Base-by-base conservation (phyloP, 2,329 filamentous ascomycete genomes). In the Pseudogymnoascus sp. region DNA sequence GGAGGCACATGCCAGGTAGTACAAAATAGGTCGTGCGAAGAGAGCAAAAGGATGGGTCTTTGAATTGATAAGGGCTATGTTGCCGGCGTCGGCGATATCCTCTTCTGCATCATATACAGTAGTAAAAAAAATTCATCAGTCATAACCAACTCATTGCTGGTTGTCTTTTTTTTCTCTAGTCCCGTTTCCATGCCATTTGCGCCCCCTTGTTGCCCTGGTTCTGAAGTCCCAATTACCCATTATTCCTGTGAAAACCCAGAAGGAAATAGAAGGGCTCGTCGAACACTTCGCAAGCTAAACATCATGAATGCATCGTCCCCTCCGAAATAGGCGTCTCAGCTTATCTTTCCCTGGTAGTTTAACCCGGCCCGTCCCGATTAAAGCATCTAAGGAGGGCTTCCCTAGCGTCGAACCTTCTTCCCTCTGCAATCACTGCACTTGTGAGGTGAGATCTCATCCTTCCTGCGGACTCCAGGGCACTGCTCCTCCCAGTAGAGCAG, bases 401-500 rank as follows among this genome's bases (percentile, higher is more conserved):
- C 10, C 18, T 44, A 44, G 42, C 42, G 42, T 12, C 12, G 18
- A 47, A 23, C 12, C 8, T 47, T 23, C 8, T 47, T 23, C 18
- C 5, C 4, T 23, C 42, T 47, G 74, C 79, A 25, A 77, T 76
- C 59, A 73, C 68, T 65, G 68, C 61, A 62, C 69, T 14, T 37
- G 66, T 62, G 56, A 33, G 59, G 35, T 33, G 21, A 50, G 56
- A 4, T 40, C 28, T 11, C 18, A 11, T 33, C 10, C 4, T 16
- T 12, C 53, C 60, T 37, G 5, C 28, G 12, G 53, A 44, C 61
- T 16, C 23, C 40, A 6, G 4, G 21, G 40, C 60, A 62, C 35
- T 62, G 25, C 11, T 62, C 60, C 11, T 62, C 60, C 60, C 60
- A 62, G 40, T n/a, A 62, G 5, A 23, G 35, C 25, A 62, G 23